phyloP scores from a whole-genome alignment of 805 yeast species.

The Lachancea thermotolerans region DNA sequence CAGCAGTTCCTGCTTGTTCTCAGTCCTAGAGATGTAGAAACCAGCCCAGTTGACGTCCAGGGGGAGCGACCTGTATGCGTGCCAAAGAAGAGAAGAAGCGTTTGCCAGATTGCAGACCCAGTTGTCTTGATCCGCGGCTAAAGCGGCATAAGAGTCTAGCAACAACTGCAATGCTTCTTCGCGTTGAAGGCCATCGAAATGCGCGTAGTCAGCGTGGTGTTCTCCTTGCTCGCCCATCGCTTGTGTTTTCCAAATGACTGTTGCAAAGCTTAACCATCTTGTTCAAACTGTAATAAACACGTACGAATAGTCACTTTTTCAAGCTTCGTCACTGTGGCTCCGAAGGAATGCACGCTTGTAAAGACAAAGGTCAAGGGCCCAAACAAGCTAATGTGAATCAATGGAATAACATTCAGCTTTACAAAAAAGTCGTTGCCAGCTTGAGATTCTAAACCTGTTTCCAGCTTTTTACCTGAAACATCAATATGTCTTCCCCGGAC shows the following conservation, averaged over 20 bases:
- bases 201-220: constrained; percentile 73
- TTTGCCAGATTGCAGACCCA: constrained; percentile 91
- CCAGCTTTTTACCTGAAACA: too few species aligned
- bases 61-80: constrained; percentile 62
- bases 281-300: background rate
- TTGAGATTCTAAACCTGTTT: too few species aligned
- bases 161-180: constrained; percentile 53
- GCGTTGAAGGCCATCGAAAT: constrained; percentile 39
- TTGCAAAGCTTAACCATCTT: background rate
- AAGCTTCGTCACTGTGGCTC: background rate
- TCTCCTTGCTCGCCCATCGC: constrained; percentile 19
- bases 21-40: constrained; percentile 54
- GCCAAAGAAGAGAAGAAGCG: constrained; percentile 82
- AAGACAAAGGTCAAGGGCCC: too few species aligned
- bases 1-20: constrained; percentile 40
- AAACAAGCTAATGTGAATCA: too few species aligned
- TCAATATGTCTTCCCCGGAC: too few species aligned
- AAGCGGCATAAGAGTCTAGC: constrained; percentile 56
- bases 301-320: background rate
- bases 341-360: too few species aligned
- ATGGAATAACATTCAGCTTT: too few species aligned
- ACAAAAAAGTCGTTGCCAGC: too few species aligned
- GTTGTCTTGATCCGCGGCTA: constrained; percentile 55
- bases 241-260: background rate
- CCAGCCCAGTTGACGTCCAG: constrained; percentile 86